Base-by-base conservation (phyloP, 371 early-diverging fungal genomes). In the Chytridium lagenaria region DNA sequence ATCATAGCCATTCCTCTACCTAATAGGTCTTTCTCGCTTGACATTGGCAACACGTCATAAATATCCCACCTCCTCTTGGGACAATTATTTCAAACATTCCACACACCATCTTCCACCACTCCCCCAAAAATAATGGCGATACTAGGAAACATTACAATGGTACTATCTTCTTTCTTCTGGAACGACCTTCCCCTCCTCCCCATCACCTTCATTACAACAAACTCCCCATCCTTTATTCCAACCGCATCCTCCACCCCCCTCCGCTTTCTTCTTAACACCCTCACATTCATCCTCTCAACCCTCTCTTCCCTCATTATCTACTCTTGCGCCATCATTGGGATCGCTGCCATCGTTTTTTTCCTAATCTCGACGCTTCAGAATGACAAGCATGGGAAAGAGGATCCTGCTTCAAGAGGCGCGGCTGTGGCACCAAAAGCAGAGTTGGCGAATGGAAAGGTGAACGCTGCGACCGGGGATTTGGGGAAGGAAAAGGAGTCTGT, bases 111-210 rank as follows among this genome's bases (percentile, higher is more conserved):
- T n/a, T n/a, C n/a, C n/a, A n/a, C n/a, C n/a, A n/a, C n/a, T n/a
- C n/a, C n/a, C n/a, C n/a, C n/a, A n/a, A 44, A 44, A 44, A 44
- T 19, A 7, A 44, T 44, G 44, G 19, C 44, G 12, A 19, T 44
- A 7, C 7, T 44, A 12, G 44, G 12, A 12, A 52, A 52, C 55
- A 52, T 52, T 23, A 52, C 55, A 52, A n/a, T 5, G 5, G 12
- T 23, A 5, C 26, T 52, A 5, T 7, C 23, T 5, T 22, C 55
- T 23, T 5, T 52, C 55, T 23, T 52, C 55, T 52, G 7, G n/a
- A 52, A 52, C 55, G 55, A 52, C 55, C 7, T 52, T 26, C 55
- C 55, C n/a, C 55, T 7, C 12, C 7, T 52, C 55, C 55, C 55
- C 55, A 12, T 52, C n/a, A 23, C 55, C 55, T n/a, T 52, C 55